Percentiles rank a stretch among this genome's conserved stretches.
phyloP scores from a whole-genome alignment of 441 rosid species.

The Rhodomyrtus psidioides region DNA sequence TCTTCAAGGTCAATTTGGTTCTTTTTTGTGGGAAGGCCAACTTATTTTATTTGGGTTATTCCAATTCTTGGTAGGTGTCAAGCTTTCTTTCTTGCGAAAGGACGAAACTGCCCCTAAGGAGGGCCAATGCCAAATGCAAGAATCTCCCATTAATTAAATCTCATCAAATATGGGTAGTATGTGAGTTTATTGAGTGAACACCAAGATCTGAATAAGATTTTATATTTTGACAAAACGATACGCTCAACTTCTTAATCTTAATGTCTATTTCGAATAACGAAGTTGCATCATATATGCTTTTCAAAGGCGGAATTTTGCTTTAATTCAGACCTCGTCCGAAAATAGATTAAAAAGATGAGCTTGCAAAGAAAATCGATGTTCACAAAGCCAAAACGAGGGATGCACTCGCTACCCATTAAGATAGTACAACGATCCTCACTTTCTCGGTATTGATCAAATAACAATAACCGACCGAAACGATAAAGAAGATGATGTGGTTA shows the following conservation, averaged over 20 bases:
- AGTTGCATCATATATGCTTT: too few species aligned
- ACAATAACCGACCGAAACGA: neutral
- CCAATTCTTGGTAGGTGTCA: neutral
- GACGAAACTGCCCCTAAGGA: neutral
- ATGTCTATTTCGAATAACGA: neutral
- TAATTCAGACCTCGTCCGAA: neutral
- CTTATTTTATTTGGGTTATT: neutral
- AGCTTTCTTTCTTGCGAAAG: neutral
- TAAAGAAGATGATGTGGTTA: neutral
- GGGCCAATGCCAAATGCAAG: neutral
- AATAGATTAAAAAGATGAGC: neutral
- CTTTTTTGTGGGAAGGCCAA: neutral
- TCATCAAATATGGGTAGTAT: too few species aligned
- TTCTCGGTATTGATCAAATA: neutral
- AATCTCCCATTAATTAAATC: neutral
- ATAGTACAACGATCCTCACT: neutral
- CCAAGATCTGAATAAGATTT: neutral
- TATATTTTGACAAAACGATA: neutral
- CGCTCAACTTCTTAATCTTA: accelerated
- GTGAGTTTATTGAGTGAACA: too few species aligned
- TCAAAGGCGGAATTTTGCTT: neutral
- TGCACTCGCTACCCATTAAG: neutral
- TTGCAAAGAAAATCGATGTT: neutral
- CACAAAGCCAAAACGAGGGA: accelerated
- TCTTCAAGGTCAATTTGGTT: slow-evolving; percentile 8